phyloP scores from a whole-genome alignment of 306 rosid species.

The Myrica gale region DNA sequence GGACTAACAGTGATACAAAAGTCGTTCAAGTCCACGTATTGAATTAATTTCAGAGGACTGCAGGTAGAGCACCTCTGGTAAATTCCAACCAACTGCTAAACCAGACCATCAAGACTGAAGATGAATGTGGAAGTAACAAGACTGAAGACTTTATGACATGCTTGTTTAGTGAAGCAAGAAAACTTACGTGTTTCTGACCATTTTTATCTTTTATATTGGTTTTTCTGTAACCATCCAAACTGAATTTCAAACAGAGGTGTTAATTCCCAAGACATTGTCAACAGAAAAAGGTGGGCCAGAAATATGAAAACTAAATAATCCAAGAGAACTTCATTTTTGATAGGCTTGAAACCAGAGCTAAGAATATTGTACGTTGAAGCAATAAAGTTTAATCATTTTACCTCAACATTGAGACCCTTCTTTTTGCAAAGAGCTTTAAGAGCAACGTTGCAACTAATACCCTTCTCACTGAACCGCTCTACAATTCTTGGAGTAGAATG shows the following conservation, averaged over 20 bases:
- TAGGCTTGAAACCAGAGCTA: slow-evolving; percentile 12
- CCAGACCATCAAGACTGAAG: background rate
- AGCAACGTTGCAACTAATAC: slow-evolving; percentile 54
- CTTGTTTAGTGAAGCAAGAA: background rate
- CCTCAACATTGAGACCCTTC: slow-evolving; percentile 86
- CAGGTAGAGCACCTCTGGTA: background rate
- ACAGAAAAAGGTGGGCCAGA: slow-evolving; percentile 1
- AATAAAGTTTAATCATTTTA: slow-evolving; percentile 25
- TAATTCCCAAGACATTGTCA: background rate
- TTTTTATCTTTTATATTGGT: background rate
- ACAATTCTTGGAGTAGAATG: slow-evolving; percentile 54
- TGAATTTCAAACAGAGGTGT: background rate
- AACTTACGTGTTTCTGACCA: too few relatives aligned
- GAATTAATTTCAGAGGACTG: background rate
- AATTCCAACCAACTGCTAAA: background rate
- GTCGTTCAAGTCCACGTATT: background rate
- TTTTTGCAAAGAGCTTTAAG: slow-evolving; percentile 84
- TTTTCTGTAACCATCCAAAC: background rate
- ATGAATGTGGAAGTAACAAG: background rate
- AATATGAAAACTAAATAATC: background rate
- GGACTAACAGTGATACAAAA: background rate
- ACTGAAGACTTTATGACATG: background rate
- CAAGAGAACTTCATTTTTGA: background rate
- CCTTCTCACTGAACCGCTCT: slow-evolving; percentile 49
- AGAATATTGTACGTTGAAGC: slow-evolving; percentile 13